Evolutionary conservation across 2,329 filamentous ascomycete species (phyloP), one percentile per base, ranked within the genome.

Genomic region (Sporothrix phasma): DNA sequence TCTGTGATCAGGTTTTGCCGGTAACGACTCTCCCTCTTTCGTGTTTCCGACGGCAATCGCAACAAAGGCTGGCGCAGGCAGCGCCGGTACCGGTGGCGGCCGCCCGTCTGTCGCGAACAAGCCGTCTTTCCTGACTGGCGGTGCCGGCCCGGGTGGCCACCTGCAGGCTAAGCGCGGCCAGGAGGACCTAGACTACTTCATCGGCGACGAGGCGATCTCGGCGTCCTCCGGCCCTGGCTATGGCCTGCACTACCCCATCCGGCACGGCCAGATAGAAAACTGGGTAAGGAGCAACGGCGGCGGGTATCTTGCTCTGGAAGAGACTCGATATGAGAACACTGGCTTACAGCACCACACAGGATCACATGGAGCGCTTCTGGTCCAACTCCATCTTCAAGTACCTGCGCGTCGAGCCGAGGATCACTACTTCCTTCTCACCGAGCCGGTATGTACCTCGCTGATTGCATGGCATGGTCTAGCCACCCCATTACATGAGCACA

Each of bases 341-440:
- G 15, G 24, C 39, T 59, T n/a, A 43, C 37, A 45, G n/a, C n/a
- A 17, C 8, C 17, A 8, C n/a, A 26, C 70, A 94, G 90, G 94
- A 99, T 78, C 90, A 97, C 73, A 99, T 99, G 94, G 94, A 99
- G 77, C 88, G 94, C 68, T 99, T 97, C 80, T 99, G 94, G 94
- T 97, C 95, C 70, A 97, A 97, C 80, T 99, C 94, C 68, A 99
- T 99, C 79, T 99, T 99, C 85, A 99, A 99, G 77, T 99, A 99
- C 74, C 84, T 99, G 62, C 87, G 94, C 71, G 94, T 99, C 70
- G 94, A 99, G 78, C 94, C 94, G 94, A 99, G 79, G 94, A 99
- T 75, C 94, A 99, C 77, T 92, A 96, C 80, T 99, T 99, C 77
- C 86, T 99, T 67, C 86, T 99, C 66, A 99, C 94, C 67, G 94